A percentile compares a stretch with the other conserved stretches of the same genome.
Conservation (phyloP, 345 rosid genomes). For the Clarkia xantiana region DNA sequence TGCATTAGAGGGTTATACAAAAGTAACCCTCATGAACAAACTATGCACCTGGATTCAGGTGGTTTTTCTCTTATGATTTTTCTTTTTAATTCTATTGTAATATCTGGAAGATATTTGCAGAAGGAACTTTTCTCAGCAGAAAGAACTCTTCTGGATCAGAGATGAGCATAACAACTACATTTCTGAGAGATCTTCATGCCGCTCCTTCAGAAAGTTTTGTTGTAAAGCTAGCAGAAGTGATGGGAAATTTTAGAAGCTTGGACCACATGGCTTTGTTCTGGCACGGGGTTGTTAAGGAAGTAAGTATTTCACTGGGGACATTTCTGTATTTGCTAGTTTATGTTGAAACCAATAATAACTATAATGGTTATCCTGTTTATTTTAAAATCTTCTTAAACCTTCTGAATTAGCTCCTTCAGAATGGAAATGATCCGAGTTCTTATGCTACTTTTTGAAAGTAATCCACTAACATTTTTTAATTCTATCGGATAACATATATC, state of each 20-base stretch:
- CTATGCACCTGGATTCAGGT: not conserved
- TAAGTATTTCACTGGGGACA: constrained; percentile 22
- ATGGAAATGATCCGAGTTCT: too few species aligned
- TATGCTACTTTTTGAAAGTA: too few species aligned
- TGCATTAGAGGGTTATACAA: constrained; percentile 3
- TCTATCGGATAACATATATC: too few species aligned
- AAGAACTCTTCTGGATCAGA: constrained; percentile 34
- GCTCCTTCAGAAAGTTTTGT: constrained; percentile 69
- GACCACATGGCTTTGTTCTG: constrained; percentile 69
- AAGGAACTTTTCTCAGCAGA: constrained; percentile 63
- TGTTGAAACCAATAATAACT: too few species aligned
- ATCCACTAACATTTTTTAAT: too few species aligned
- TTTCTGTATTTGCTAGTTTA: not conserved
- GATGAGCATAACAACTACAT: constrained; percentile 21
- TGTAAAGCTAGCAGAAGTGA: constrained; percentile 78
- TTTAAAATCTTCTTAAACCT: too few species aligned
- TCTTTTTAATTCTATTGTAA: constrained; percentile 39
- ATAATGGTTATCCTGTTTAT: too few species aligned
- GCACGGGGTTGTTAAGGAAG: constrained; percentile 69
- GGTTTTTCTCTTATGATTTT: constrained; percentile 27
- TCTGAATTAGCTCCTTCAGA: too few species aligned
- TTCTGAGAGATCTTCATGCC: constrained; percentile 71
- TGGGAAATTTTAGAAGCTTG: constrained; percentile 70
- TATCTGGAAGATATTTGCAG: constrained; percentile 63
- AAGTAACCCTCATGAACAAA: not conserved